Conservation (phyloP, 192 early-diverging fungal species). For the Dissophora globulifera region DNA sequence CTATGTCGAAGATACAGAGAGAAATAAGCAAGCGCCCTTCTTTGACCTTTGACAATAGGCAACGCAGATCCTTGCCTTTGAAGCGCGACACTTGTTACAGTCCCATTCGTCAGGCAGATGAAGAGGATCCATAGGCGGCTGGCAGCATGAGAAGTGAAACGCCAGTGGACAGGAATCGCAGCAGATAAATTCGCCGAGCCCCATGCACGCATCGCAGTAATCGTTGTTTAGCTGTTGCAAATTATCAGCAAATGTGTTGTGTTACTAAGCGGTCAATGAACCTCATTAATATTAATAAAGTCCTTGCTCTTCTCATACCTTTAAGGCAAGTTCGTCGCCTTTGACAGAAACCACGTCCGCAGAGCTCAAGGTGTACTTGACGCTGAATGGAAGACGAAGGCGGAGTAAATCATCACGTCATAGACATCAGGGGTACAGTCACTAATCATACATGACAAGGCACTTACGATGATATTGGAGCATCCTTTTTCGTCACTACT, state of each 20-base stretch:
- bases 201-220: slow-evolving; percentile 46
- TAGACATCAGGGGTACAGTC: too few species aligned
- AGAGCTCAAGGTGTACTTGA: neutral
- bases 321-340: slow-evolving; percentile 21
- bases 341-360: slow-evolving; percentile 8
- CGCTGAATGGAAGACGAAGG: too few species aligned
- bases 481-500: neutral
- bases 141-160: slow-evolving; percentile 56
- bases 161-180: slow-evolving; percentile 55
- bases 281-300: too few species aligned
- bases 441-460: too few species aligned
- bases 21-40: neutral
- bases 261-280: too few species aligned
- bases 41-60: too few species aligned
- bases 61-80: too few species aligned
- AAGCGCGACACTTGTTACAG: slow-evolving; percentile 43
- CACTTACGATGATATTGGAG: slow-evolving; percentile 17
- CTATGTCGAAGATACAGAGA: slow-evolving; percentile 1
- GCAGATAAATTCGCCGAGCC: slow-evolving; percentile 51
- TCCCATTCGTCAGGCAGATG: slow-evolving; percentile 53
- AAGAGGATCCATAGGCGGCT: slow-evolving; percentile 42
- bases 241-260: neutral
- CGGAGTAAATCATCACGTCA: neutral
- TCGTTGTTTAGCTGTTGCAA: slow-evolving; percentile 44
- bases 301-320: slow-evolving; percentile 19